A percentile compares a stretch with the other conserved stretches of the same genome.
phyloP scores from a whole-genome alignment of 1,139 yeast species.

The Geotrichum histeridarum region DNA sequence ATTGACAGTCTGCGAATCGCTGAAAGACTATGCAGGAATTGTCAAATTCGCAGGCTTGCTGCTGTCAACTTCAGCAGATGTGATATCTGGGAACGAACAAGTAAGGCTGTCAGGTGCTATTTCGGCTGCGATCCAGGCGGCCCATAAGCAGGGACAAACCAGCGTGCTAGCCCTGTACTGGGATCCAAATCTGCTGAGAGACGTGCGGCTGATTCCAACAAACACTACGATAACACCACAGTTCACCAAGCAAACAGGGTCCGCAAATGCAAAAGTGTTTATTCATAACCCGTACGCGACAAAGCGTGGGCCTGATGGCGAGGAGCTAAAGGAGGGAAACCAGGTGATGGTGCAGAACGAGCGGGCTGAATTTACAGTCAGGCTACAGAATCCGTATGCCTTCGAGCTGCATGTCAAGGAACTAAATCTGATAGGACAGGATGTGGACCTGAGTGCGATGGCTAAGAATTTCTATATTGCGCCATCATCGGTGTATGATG shows the following conservation, averaged over 20 bases:
- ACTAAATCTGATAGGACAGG: conserved; percentile 36
- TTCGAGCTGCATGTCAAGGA: conserved; percentile 64
- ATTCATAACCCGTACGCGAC: conserved; percentile 42
- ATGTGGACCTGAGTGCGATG: conserved; percentile 26
- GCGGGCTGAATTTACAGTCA: conserved; percentile 41
- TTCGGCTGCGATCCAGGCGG: conserved; percentile 30
- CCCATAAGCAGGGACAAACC: conserved; percentile 31
- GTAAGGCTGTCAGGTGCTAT: conserved; percentile 31
- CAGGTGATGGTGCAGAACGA: conserved; percentile 29
- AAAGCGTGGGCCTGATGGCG: conserved; percentile 20
- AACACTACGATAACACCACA: conserved; percentile 20
- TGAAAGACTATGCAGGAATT: conserved; percentile 46
- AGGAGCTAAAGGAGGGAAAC: neutral
- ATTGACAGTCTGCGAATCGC: conserved; percentile 49
- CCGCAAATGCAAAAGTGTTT: conserved; percentile 26
- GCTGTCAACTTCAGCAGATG: conserved; percentile 50
- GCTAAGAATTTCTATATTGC: conserved; percentile 35
- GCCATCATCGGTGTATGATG: conserved; percentile 40
- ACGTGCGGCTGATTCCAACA: conserved; percentile 32
- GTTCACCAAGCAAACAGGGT: conserved; percentile 1
- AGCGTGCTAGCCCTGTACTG: conserved; percentile 47
- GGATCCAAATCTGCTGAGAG: conserved; percentile 66
- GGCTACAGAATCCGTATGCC: conserved; percentile 74
- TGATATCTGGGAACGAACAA: conserved; percentile 50
- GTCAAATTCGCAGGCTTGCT: conserved; percentile 49